phyloP scores from a whole-genome alignment of 257 asterid genomes.

The Solanum sparsipilum region DNA sequence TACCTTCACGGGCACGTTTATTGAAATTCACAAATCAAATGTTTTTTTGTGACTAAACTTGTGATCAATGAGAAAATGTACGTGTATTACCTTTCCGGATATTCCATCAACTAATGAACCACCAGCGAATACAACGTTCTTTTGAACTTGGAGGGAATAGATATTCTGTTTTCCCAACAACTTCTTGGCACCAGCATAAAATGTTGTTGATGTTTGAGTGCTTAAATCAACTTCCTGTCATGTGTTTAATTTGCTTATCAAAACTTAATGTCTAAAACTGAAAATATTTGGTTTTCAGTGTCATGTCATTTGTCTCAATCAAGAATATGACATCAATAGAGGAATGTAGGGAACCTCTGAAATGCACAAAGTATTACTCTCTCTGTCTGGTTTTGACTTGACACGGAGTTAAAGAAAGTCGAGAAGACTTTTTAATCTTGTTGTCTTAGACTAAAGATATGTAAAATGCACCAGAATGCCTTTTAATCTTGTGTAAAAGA shows the following conservation, averaged over 20 bases:
- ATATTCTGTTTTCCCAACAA: slow-evolving; percentile 64
- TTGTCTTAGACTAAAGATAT: neutral
- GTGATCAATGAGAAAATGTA: neutral
- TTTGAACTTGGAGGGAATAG: slow-evolving; percentile 33
- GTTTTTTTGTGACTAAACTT: neutral
- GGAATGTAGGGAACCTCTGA: neutral
- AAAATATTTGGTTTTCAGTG: neutral
- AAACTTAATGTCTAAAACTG: neutral
- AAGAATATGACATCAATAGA: neutral
- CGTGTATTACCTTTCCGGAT: slow-evolving; percentile 57
- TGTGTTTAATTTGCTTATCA: neutral
- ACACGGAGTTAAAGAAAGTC: neutral
- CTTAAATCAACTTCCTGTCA: slow-evolving; percentile 66
- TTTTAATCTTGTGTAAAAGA: too few relatives aligned
- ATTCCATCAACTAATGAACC: slow-evolving; percentile 65
- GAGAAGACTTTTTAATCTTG: neutral
- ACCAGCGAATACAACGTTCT: slow-evolving; percentile 34
- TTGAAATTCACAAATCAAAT: neutral
- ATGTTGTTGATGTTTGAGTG: slow-evolving; percentile 36
- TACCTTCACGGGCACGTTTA: slow-evolving; percentile 25
- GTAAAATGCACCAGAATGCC: neutral
- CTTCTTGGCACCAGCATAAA: slow-evolving; percentile 60
- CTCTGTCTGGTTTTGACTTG: neutral
- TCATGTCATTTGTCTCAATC: neutral
- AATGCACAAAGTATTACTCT: neutral